Evolutionary conservation across 306 rosid species (phyloP), one percentile per base, ranked within the genome.

Genomic region (Vachellia pachyceras): DNA sequence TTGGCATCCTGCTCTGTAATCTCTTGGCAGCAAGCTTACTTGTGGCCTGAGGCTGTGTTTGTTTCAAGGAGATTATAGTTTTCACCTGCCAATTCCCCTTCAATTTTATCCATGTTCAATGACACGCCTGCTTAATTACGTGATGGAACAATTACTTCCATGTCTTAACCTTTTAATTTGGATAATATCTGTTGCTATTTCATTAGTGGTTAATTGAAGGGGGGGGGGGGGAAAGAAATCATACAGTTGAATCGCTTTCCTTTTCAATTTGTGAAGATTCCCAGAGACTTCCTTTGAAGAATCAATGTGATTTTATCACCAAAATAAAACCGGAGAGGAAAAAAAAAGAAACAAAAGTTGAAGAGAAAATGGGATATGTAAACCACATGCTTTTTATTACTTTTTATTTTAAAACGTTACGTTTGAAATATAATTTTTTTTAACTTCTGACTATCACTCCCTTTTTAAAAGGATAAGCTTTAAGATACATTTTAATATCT

Each of bases 1-100:
- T 76, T 72, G 82, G 69, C 29, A 6, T 80, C 52, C 73, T 75
- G 47, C 57, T 90, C 37, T 87, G 40, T 75, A 55, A 60, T 71
- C 71, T 84, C 54, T 79, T 83, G 11, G 37, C 75, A 9, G 79
- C 68, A 46, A 73, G 47, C 70, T 44, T 73, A n/a, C 60, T 77
- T 50, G 36, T 18, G 60, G 77, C 77, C 61, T 79, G 75, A 70
- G 52, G 73, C 73, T 69, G 4, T 69, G n/a, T n/a, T 44, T 77
- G 61, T 66, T 39, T 81, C 22, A 37, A 63, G 33, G 63, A 40
- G 57, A 73, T 75, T 60, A 35, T 40, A 15, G 71, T 69, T 75
- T 84, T 60, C 68, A 69, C 52, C 18, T n/a, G 46, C 66, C 25
- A 7, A 22, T 42, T 77, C 50, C n/a, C 49, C 75, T 67, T 66